phyloP scores from a whole-genome alignment of 2,329 filamentous ascomycete species.

The Talaromyces sp. region DNA sequence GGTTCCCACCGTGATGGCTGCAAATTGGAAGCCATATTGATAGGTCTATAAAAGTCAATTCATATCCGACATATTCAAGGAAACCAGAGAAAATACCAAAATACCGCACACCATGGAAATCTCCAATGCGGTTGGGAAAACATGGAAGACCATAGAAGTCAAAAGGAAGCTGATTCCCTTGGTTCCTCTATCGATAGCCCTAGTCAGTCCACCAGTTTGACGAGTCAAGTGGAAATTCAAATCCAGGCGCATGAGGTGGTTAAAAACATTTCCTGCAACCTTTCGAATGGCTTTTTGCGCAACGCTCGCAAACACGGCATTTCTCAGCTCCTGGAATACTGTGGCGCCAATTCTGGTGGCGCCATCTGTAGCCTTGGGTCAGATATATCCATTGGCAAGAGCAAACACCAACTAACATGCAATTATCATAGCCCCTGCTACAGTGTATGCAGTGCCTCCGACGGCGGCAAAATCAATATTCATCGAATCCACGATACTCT shows the following conservation, averaged over 20 bases:
- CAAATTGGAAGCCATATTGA: constrained; percentile 89
- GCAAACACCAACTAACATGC: constrained; percentile 54
- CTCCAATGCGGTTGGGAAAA: constrained; percentile 87
- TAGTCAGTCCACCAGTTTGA: constrained; percentile 88
- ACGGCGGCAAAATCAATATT: constrained; percentile 85
- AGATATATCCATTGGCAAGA: constrained; percentile 10
- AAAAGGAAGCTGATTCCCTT: constrained; percentile 97
- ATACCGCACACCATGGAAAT: constrained; percentile 96
- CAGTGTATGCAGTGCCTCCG: constrained; percentile 82
- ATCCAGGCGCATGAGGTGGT: constrained; percentile 81
- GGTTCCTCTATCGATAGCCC: constrained; percentile 92
- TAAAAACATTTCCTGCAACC: constrained; percentile 88
- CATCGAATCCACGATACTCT: constrained; percentile 95
- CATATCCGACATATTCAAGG: not conserved
- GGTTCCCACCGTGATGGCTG: constrained; percentile 79
- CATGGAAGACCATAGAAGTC: constrained; percentile 97
- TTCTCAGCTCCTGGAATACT: constrained; percentile 86
- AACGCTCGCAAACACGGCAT: constrained; percentile 94
- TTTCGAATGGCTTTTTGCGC: constrained; percentile 92
- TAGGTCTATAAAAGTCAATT: constrained; percentile 58
- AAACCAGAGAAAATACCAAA: constrained; percentile 45
- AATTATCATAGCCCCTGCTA: constrained; percentile 88
- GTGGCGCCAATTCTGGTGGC: constrained; percentile 82
- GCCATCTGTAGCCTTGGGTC: constrained; percentile 54
- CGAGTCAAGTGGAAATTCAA: constrained; percentile 90